Percentiles rank a stretch among this genome's conserved stretches.
These are phyloP conservation scores for Fagopyrum esculentum DNA, from an alignment of 148 eudicot species.

Conservation along the genomic window DNA sequence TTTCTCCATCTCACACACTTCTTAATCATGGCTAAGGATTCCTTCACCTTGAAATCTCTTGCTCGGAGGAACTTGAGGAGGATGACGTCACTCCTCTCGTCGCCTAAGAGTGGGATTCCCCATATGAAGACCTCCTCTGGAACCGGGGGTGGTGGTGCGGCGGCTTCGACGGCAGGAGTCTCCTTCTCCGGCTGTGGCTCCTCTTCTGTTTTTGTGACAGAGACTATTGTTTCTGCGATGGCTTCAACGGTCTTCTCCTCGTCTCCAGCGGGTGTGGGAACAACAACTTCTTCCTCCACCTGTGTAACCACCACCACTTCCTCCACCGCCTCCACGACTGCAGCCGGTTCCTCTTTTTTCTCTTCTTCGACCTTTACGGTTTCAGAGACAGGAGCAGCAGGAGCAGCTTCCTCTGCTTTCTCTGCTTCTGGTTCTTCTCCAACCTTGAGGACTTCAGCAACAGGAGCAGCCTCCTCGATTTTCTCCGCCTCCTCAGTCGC, in stretches of 20 bases:
- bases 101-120: slow-evolving; percentile 45
- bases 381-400: not conserved
- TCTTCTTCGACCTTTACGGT: slow-evolving; percentile 16
- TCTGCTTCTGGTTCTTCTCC: slow-evolving; percentile 17
- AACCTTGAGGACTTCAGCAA: too few relatives aligned
- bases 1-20: slow-evolving; percentile 53
- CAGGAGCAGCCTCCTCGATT: slow-evolving; percentile 8
- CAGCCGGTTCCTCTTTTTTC: slow-evolving; percentile 10
- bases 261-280: slow-evolving; percentile 25
- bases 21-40: slow-evolving; percentile 51
- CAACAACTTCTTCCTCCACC: slow-evolving; percentile 13
- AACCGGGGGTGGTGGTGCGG: slow-evolving; percentile 25
- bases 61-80: slow-evolving; percentile 69
- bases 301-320: slow-evolving; percentile 20
- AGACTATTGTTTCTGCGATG: slow-evolving; percentile 61
- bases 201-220: slow-evolving; percentile 22
- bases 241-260: slow-evolving; percentile 54
- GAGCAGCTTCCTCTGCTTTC: slow-evolving; percentile 23
- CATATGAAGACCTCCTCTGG: slow-evolving; percentile 56
- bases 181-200: slow-evolving; percentile 19
- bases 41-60: slow-evolving; percentile 59
- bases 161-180: slow-evolving; percentile 11
- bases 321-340: slow-evolving; percentile 17
- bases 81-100: slow-evolving; percentile 39
- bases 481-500: slow-evolving; percentile 15